Percentiles rank a stretch among this genome's conserved stretches.
These are phyloP conservation scores for Termitomyces sp. DNA, from an alignment of 768 basidiomycete genomes.

Conservation along the genomic window DNA sequence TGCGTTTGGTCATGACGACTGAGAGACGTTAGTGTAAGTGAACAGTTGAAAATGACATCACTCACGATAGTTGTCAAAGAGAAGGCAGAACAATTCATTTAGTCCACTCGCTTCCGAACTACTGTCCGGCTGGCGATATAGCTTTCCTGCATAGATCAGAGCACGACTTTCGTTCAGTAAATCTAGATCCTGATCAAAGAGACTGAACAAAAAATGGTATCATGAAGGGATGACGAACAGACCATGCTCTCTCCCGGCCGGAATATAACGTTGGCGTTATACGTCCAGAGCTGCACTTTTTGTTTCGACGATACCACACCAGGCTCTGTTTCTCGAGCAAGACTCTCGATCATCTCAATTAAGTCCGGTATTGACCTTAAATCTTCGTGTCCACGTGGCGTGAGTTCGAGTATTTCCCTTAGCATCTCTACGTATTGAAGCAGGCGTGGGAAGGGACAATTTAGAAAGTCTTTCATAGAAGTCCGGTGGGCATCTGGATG, in stretches of 20 bases:
- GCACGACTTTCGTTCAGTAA: conserved; percentile 80
- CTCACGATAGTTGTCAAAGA: conserved; percentile 95
- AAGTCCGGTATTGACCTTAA: conserved; percentile 76
- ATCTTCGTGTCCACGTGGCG: conserved; percentile 73
- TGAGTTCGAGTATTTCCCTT: conserved; percentile 74
- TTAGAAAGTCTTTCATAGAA: conserved; percentile 90
- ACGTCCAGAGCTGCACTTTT: conserved; percentile 87
- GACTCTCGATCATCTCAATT: conserved; percentile 81
- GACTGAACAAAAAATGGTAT: neutral
- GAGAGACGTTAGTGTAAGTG: conserved; percentile 8
- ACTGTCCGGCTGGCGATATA: conserved; percentile 79
- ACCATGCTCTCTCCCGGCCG: conserved; percentile 71
- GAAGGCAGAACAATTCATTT: conserved; percentile 80
- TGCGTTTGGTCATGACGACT: conserved; percentile 85
- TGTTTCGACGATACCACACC: conserved; percentile 82
- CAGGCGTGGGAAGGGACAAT: conserved; percentile 84
- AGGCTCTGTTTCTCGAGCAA: conserved; percentile 84
- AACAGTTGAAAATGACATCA: conserved; percentile 1
- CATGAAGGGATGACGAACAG: conserved; percentile 13
- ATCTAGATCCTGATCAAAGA: conserved; percentile 66
- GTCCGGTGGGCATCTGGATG: conserved; percentile 77
- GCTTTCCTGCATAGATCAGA: conserved; percentile 75
- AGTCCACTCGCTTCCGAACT: conserved; percentile 75
- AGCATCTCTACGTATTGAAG: conserved; percentile 84
- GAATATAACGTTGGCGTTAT: conserved; percentile 71